These are phyloP conservation scores for Daldinia childiae DNA, from an alignment of 495 filamentous ascomycete species.

Conservation along the genomic window DNA sequence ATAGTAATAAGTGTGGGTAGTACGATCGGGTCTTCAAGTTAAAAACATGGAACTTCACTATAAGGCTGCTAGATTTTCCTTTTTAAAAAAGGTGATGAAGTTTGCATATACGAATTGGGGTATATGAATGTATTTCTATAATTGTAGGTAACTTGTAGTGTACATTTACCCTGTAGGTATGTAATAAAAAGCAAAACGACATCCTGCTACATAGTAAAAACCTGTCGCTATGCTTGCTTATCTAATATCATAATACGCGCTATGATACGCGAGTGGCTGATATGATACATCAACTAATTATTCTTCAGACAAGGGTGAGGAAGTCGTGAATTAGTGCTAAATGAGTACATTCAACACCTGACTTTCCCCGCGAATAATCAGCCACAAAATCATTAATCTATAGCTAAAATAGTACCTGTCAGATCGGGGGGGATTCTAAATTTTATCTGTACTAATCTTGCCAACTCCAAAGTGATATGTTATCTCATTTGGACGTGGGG, in stretches of 20 bases:
- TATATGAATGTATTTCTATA: not conserved
- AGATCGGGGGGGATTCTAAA: not conserved
- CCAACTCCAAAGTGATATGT: not conserved
- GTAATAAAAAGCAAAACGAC: not conserved
- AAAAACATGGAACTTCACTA: not conserved
- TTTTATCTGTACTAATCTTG: not conserved
- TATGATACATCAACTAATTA: conserved; percentile 9
- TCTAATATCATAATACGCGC: not conserved
- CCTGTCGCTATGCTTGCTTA: not conserved
- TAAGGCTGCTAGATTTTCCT: no score
- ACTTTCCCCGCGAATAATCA: not conserved
- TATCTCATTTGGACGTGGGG: not conserved
- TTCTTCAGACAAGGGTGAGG: not conserved
- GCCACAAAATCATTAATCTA: not conserved
- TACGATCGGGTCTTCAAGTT: not conserved
- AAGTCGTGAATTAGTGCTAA: conserved; percentile 40
- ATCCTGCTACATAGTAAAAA: not conserved
- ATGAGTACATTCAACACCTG: conserved; percentile 22
- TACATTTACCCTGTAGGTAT: not conserved
- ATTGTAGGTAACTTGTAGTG: not conserved
- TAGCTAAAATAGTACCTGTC: not conserved
- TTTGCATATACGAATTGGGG: not conserved
- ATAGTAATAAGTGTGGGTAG: not conserved
- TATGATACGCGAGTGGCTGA: conserved; percentile 17
- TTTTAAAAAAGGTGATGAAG: not conserved